Base-by-base conservation (phyloP, 345 rosid genomes). In the Carallia pectinifolia region DNA sequence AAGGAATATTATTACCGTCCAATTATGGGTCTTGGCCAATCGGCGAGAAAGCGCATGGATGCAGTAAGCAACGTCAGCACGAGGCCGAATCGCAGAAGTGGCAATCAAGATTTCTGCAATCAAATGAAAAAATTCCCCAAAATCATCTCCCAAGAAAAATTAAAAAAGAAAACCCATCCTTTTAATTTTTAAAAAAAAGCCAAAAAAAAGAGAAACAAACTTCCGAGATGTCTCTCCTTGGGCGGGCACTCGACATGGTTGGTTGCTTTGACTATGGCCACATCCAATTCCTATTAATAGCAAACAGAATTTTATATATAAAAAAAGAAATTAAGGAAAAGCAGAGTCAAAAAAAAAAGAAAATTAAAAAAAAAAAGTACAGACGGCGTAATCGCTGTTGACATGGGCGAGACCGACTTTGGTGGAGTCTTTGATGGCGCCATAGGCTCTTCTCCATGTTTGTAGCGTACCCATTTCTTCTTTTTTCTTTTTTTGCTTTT, bases 321-420 rank as follows among this genome's bases (percentile, higher is more conserved):
- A 40, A 40, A 68, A 40, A 34, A 58, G 52, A 66, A 58, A 62
- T 17, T 7, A 50, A 62, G 71, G 70, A 52, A 58, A 71, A 75
- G 60, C 7, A 58, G 13, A 16, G 58, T 53, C 54, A 48, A 34
- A 62, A 52, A 40, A n/a, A 27, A 29, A 31, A 23, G 17, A 7
- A 12, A 48, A 55, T 7, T 12, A 38, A 65, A 47, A 34, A 64
- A 39, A 44, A 12, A 7, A 5, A 73, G 71, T 50, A 55, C 50
- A 34, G 80, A 95, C 99, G 81, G 99, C 96, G 67, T 81, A 96
- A 74, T 92, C 98, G 82, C 97, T 90, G 83, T 96, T 96, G 81
- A 96, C 98, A 64, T 95, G 99, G 74, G 97, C 98, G 64, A 96
- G 92, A 48, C 99, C 99, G 86, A 96, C 98, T 92, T 96, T 96